phyloP scores from a whole-genome alignment of 1,284 basidiomycete genomes.

The Phlebopus sp. region DNA sequence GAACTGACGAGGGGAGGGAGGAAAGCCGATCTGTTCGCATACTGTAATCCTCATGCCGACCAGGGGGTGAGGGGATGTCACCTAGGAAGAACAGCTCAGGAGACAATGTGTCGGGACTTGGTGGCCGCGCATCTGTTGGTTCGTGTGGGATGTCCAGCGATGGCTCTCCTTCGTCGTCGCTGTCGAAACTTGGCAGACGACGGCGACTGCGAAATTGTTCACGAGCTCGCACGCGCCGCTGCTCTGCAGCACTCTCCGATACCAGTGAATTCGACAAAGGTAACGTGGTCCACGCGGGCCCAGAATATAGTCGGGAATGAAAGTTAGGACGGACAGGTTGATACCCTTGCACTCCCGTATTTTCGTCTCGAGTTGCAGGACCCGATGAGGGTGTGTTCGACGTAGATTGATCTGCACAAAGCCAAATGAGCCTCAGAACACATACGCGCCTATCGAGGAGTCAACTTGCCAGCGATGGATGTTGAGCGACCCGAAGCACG shows the following conservation, averaged over 20 bases:
- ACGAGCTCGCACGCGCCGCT: slow-evolving; percentile 32
- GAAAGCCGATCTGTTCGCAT: slow-evolving; percentile 7
- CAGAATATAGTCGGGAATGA: slow-evolving; percentile 18
- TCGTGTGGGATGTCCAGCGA: neutral
- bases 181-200: slow-evolving; percentile 24
- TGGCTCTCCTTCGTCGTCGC: slow-evolving; percentile 19
- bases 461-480: slow-evolving; percentile 9
- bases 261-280: slow-evolving; percentile 42
- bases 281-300: slow-evolving; percentile 27
- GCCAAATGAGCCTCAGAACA: slow-evolving; percentile 4
- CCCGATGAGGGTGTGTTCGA: too few species aligned
- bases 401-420: too few species aligned
- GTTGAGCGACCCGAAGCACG: slow-evolving; percentile 7
- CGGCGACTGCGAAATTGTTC: slow-evolving; percentile 26
- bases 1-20: slow-evolving; percentile 2
- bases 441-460: neutral
- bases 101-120: too few species aligned
- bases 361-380: too few species aligned
- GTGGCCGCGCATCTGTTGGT: neutral
- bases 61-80: too few species aligned
- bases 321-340: slow-evolving; percentile 12
- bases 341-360: too few species aligned
- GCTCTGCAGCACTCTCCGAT: slow-evolving; percentile 41
- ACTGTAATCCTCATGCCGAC: too few species aligned
- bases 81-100: too few species aligned